phyloP scores from a whole-genome alignment of 2,329 filamentous ascomycete species.

The Aspergillus eucalypticola region DNA sequence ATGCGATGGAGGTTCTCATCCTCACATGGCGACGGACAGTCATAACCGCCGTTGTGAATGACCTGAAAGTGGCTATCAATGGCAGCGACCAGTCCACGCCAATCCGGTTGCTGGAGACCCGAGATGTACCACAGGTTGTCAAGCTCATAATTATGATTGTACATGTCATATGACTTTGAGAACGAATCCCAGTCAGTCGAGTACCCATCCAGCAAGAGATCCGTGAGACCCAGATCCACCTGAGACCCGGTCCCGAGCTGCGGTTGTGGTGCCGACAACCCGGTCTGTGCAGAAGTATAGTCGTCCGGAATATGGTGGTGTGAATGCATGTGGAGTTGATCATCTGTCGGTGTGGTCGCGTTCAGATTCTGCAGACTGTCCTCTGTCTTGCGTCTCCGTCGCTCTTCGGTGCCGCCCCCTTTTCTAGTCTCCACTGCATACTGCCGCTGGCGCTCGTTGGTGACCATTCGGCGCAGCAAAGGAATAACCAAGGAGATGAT shows the following conservation, averaged over 20 bases:
- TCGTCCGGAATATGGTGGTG: slow-evolving; percentile 30
- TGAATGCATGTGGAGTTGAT: slow-evolving; percentile 34
- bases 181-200: slow-evolving; percentile 42
- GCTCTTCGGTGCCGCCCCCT: slow-evolving; percentile 43
- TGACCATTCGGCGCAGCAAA: slow-evolving; percentile 59
- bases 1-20: slow-evolving; percentile 40
- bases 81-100: slow-evolving; percentile 46
- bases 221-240: slow-evolving; percentile 36
- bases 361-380: slow-evolving; percentile 34
- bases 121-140: slow-evolving; percentile 45
- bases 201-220: slow-evolving; percentile 42
- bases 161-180: slow-evolving; percentile 38
- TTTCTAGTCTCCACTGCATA: slow-evolving; percentile 60
- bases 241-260: slow-evolving; percentile 26
- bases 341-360: slow-evolving; percentile 28
- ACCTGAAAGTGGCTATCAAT: slow-evolving; percentile 47
- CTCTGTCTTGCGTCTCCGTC: slow-evolving; percentile 38
- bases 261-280: slow-evolving; percentile 26
- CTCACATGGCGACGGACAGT: slow-evolving; percentile 37
- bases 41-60: slow-evolving; percentile 37
- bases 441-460: slow-evolving; percentile 59
- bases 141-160: slow-evolving; percentile 43
- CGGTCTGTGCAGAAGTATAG: slow-evolving; percentile 24
- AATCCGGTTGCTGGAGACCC: slow-evolving; percentile 44
- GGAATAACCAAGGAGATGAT: slow-evolving; percentile 61